Conservation (phyloP, 306 rosid species). For the Psophocarpus tetragonolobus region DNA sequence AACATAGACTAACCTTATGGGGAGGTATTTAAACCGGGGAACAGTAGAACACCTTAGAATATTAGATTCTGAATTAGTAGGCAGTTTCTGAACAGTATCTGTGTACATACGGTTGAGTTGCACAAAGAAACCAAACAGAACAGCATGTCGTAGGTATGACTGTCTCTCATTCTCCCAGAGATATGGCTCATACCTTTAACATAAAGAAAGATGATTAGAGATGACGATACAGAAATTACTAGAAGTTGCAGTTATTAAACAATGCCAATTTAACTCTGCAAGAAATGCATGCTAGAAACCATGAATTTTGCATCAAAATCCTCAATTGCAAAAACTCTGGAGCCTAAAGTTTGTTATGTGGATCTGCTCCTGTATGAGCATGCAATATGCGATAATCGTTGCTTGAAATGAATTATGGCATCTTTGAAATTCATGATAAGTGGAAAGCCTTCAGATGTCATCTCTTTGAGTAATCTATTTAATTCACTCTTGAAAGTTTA, state of each 20-base stretch:
- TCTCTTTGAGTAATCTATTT: background rate
- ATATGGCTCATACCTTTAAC: slow-evolving; percentile 83
- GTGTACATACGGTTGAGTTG: slow-evolving; percentile 92
- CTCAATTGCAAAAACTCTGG: background rate
- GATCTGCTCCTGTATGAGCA: slow-evolving; percentile 7
- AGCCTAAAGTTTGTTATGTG: background rate
- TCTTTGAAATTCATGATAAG: background rate
- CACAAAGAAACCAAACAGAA: slow-evolving; percentile 96
- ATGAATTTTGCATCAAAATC: background rate
- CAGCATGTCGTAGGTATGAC: slow-evolving; percentile 90
- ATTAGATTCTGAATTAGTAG: slow-evolving; percentile 95
- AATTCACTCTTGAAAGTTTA: background rate
- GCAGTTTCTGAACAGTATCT: slow-evolving; percentile 88
- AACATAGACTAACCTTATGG: slow-evolving; percentile 78
- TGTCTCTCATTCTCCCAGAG: slow-evolving; percentile 99
- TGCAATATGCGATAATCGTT: background rate
- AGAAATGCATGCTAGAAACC: slow-evolving; percentile 10
- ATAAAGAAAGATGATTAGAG: slow-evolving; percentile 13
- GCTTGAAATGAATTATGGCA: background rate
- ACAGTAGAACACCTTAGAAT: slow-evolving; percentile 93
- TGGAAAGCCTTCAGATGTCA: slow-evolving; percentile 1
- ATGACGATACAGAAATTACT: slow-evolving; percentile 8
- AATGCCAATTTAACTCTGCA: slow-evolving; percentile 5
- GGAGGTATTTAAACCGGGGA: slow-evolving; percentile 98
- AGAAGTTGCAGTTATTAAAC: slow-evolving; percentile 7